These are phyloP conservation scores for Sporothrix inflata DNA, from an alignment of 2,329 filamentous ascomycete genomes.

Conservation along the genomic window DNA sequence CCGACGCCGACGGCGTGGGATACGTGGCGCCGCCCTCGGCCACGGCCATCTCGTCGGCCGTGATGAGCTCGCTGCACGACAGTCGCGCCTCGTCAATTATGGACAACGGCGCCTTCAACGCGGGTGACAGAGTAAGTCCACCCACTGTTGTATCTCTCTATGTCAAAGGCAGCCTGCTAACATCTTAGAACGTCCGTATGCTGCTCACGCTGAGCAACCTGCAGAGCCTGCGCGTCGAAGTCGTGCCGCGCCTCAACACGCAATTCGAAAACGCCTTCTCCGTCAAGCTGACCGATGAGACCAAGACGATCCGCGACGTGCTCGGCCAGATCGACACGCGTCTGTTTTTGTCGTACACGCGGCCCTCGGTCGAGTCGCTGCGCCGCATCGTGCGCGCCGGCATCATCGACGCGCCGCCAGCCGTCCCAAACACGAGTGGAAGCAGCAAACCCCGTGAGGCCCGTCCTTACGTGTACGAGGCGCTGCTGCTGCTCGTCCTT, in stretches of 20 bases:
- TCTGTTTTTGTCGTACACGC: slow-evolving; percentile 90
- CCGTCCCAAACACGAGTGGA: slow-evolving; percentile 63
- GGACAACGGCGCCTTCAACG: slow-evolving; percentile 55
- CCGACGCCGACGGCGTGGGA: slow-evolving; percentile 43
- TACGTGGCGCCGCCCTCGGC: slow-evolving; percentile 36
- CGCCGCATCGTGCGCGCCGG: slow-evolving; percentile 72
- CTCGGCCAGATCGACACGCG: slow-evolving; percentile 87
- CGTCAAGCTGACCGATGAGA: slow-evolving; percentile 91
- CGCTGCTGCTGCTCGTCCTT: slow-evolving; percentile 81
- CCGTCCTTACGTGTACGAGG: slow-evolving; percentile 85
- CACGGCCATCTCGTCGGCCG: slow-evolving; percentile 24
- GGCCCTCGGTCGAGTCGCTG: slow-evolving; percentile 71
- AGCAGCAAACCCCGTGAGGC: slow-evolving; percentile 68
- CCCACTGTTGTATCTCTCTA: background rate
- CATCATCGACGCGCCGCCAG: slow-evolving; percentile 59
- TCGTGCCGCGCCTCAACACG: slow-evolving; percentile 84
- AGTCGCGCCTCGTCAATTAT: slow-evolving; percentile 42
- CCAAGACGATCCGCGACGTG: slow-evolving; percentile 87
- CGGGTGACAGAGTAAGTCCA: slow-evolving; percentile 57
- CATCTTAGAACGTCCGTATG: slow-evolving; percentile 80
- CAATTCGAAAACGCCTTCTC: slow-evolving; percentile 94
- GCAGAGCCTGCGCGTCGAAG: slow-evolving; percentile 75
- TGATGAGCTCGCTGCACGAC: slow-evolving; percentile 29
- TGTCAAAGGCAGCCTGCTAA: background rate
- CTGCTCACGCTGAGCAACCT: slow-evolving; percentile 93